Percentiles rank a stretch among this genome's conserved stretches.
Conservation (phyloP, 2,329 filamentous ascomycete genomes). For the Didymella segeticola region DNA sequence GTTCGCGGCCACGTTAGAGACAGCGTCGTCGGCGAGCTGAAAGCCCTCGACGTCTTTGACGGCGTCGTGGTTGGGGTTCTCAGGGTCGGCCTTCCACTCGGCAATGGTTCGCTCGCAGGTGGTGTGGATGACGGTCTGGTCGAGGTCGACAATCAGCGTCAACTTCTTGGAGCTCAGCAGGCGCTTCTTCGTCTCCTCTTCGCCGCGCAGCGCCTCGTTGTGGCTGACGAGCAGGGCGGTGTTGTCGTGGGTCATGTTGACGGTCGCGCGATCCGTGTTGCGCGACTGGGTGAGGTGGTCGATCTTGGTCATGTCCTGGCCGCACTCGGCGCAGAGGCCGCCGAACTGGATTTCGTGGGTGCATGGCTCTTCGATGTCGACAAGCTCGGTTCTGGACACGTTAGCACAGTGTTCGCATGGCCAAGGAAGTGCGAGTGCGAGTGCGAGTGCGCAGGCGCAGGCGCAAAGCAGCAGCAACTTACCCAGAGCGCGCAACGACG, state of each 20-base stretch:
- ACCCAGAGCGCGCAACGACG: conserved; percentile 60
- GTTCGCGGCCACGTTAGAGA: conserved; percentile 46
- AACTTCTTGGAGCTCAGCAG: conserved; percentile 83
- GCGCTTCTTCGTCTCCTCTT: conserved; percentile 84
- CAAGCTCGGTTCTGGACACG: conserved; percentile 59
- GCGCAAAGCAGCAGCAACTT: too few species aligned
- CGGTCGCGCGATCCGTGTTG: conserved; percentile 84
- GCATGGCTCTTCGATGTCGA: conserved; percentile 89
- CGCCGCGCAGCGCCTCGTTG: conserved; percentile 78
- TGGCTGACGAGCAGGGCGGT: conserved; percentile 84
- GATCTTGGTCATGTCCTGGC: conserved; percentile 92
- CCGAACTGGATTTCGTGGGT: conserved; percentile 89
- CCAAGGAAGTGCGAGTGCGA: conserved; percentile 1
- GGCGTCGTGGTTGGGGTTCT: conserved; percentile 88
- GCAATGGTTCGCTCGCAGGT: conserved; percentile 95
- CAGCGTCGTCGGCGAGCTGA: conserved; percentile 79
- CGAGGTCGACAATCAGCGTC: conserved; percentile 92
- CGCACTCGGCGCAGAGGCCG: conserved; percentile 89
- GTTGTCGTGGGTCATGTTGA: conserved; percentile 95
- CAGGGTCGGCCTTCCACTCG: conserved; percentile 89
- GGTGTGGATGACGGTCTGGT: conserved; percentile 98
- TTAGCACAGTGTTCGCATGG: too few species aligned
- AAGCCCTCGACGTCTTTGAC: conserved; percentile 89
- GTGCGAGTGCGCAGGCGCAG: conserved; percentile 8
- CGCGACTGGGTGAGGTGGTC: conserved; percentile 81